Evolutionary conservation across 176 grass and related monocot genomes (phyloP).

Genomic region (Rhynchospora pubera): DNA sequence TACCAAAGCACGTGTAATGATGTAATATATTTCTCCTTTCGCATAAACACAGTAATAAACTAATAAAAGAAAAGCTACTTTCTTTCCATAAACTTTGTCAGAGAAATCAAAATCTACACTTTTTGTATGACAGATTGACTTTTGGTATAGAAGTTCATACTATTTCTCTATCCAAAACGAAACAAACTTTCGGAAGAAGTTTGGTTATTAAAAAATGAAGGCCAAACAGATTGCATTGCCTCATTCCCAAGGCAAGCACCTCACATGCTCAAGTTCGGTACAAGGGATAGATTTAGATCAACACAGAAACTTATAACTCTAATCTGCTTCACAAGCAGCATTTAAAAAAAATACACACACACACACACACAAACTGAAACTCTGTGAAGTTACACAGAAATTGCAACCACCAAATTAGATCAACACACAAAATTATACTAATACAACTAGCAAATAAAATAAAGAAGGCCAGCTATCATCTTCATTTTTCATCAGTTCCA

Average conservation of each 20-base stretch:
- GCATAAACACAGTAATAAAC: not conserved
- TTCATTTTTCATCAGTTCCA: constrained; percentile 2
- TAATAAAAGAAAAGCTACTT: not conserved
- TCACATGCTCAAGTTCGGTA: not conserved
- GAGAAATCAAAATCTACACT: not conserved
- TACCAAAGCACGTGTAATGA: not conserved
- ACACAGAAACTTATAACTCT: not conserved
- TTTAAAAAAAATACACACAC: not conserved
- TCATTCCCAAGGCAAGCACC: not conserved
- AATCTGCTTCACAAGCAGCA: not conserved
- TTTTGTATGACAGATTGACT: not conserved
- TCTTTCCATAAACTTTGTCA: not conserved
- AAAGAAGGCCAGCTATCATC: not conserved
- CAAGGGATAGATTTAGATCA: not conserved
- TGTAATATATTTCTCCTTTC: not conserved
- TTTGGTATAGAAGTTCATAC: not conserved
- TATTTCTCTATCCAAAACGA: not conserved
- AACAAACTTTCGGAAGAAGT: not conserved
- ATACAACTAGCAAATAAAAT: not conserved
- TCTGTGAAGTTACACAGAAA: not conserved
- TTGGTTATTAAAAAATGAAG: not conserved
- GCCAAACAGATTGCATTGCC: not conserved
- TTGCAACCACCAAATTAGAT: not conserved
- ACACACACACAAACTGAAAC: not conserved
- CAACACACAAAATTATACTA: not conserved